Percentiles rank a stretch among this genome's conserved stretches.
Conservation (phyloP, 768 basidiomycete species). For the Tulasnella sp. region DNA sequence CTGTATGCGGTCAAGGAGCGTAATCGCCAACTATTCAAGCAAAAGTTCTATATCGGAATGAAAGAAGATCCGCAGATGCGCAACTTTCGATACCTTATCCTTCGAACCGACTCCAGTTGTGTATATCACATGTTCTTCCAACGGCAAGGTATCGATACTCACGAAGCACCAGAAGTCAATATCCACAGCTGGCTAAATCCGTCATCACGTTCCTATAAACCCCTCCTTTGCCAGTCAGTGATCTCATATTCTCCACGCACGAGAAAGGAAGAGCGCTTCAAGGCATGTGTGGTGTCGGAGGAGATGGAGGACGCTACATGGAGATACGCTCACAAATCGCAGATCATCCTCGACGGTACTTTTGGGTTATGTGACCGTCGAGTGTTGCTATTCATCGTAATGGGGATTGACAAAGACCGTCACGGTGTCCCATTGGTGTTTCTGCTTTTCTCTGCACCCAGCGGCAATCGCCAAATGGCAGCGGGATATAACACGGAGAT, state of each 20-base stretch:
- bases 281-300: slow-evolving; percentile 28
- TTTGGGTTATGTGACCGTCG: slow-evolving; percentile 10
- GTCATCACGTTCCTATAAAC: neutral
- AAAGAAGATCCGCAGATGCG: neutral
- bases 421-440: slow-evolving; percentile 11
- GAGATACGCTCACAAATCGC: slow-evolving; percentile 25
- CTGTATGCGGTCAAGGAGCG: slow-evolving; percentile 18
- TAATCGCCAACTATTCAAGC: slow-evolving; percentile 15
- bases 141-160: slow-evolving; percentile 9
- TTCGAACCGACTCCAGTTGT: slow-evolving; percentile 16
- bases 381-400: slow-evolving; percentile 9
- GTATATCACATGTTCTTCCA: neutral
- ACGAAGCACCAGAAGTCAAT: slow-evolving; percentile 19
- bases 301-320: slow-evolving; percentile 35
- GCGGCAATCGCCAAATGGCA: neutral
- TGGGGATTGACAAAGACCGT: slow-evolving; percentile 5
- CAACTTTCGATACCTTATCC: slow-evolving; percentile 20
- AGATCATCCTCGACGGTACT: slow-evolving; percentile 13
- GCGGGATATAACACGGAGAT: slow-evolving; percentile 21
- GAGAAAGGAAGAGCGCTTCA: neutral
- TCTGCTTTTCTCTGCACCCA: slow-evolving; percentile 12
- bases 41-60: neutral
- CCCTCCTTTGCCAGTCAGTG: neutral
- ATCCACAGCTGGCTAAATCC: slow-evolving; percentile 26
- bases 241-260: slow-evolving; percentile 24